A percentile compares a stretch with the other conserved stretches of the same genome.
Conservation (phyloP, 2,329 filamentous ascomycete genomes). For the Neofusicoccum sp. region DNA sequence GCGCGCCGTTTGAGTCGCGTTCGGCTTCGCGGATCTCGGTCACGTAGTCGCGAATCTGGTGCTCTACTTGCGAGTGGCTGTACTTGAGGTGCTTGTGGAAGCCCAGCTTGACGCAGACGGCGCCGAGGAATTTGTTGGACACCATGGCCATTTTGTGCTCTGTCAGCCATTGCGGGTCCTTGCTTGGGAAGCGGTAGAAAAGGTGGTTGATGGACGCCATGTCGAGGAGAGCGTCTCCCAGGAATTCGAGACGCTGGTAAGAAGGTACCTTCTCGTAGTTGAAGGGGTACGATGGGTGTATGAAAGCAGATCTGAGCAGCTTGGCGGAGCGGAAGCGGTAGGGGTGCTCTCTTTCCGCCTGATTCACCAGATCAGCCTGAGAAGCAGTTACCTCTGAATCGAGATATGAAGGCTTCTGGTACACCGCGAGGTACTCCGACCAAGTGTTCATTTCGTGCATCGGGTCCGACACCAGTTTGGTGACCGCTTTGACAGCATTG, state of each 20-base stretch:
- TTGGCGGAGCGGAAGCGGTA: constrained; percentile 73
- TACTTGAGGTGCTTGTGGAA: constrained; percentile 71
- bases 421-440: constrained; percentile 69
- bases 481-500: constrained; percentile 63
- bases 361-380: constrained; percentile 65
- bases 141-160: constrained; percentile 99
- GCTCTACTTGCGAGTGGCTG: constrained; percentile 50
- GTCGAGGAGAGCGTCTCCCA: constrained; percentile 86
- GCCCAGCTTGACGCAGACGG: constrained; percentile 72
- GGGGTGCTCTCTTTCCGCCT: constrained; percentile 59
- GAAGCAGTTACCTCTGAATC: constrained; percentile 58
- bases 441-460: constrained; percentile 70
- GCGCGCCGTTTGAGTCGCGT: constrained; percentile 32
- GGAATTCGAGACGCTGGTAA: constrained; percentile 89
- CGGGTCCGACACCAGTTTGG: constrained; percentile 64
- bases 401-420: constrained; percentile 71
- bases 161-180: constrained; percentile 93
- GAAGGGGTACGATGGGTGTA: constrained; percentile 77
- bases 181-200: constrained; percentile 71
- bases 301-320: constrained; percentile 79
- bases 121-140: constrained; percentile 89
- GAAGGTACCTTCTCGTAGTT: constrained; percentile 75
- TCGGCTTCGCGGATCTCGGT: constrained; percentile 57
- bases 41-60: constrained; percentile 55
- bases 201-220: constrained; percentile 81